phyloP scores from a whole-genome alignment of 2,329 filamentous ascomycete species.

The Drechmeria coniospora region DNA sequence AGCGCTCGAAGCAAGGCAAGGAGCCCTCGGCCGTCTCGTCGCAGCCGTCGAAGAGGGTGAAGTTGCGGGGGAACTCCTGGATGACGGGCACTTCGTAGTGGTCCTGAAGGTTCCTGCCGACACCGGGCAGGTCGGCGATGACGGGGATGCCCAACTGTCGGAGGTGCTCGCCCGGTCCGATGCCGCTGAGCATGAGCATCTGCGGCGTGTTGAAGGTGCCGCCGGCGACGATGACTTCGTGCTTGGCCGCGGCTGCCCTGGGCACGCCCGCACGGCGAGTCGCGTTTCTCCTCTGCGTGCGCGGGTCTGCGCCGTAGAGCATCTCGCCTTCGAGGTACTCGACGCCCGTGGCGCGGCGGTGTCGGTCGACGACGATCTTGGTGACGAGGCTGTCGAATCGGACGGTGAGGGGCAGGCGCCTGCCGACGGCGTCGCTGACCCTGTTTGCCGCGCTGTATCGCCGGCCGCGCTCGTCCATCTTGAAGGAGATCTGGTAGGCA shows the following conservation, averaged over 20 bases:
- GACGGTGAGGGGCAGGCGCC: constrained; percentile 9
- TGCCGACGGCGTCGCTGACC: constrained; percentile 8
- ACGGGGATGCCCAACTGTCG: constrained; percentile 26
- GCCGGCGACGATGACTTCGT: constrained; percentile 33
- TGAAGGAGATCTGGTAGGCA: constrained; percentile 1
- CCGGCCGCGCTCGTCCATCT: not conserved
- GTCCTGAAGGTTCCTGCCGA: constrained; percentile 44
- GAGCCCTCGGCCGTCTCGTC: not conserved
- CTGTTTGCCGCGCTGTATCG: constrained; percentile 1
- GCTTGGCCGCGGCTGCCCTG: constrained; percentile 12
- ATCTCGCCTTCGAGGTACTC: constrained; percentile 13
- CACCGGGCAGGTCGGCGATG: constrained; percentile 33
- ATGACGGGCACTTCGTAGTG: constrained; percentile 25
- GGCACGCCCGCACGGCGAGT: constrained; percentile 2
- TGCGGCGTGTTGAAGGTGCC: constrained; percentile 36
- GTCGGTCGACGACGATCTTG: constrained; percentile 20
- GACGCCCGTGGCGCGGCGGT: constrained; percentile 17
- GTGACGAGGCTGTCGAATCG: constrained; percentile 16
- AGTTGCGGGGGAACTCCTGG: constrained; percentile 9
- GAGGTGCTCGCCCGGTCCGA: constrained; percentile 28
- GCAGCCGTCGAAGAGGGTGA: constrained; percentile 1
- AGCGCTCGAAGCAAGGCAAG: constrained; percentile 1
- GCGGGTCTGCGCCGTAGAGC: constrained; percentile 11
- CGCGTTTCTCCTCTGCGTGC: constrained; percentile 2
- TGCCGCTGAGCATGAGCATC: constrained; percentile 34